Evolutionary conservation across 1,284 basidiomycete species (phyloP), one percentile per base, ranked within the genome.

Genomic region (Xerocomus minutiporus): DNA sequence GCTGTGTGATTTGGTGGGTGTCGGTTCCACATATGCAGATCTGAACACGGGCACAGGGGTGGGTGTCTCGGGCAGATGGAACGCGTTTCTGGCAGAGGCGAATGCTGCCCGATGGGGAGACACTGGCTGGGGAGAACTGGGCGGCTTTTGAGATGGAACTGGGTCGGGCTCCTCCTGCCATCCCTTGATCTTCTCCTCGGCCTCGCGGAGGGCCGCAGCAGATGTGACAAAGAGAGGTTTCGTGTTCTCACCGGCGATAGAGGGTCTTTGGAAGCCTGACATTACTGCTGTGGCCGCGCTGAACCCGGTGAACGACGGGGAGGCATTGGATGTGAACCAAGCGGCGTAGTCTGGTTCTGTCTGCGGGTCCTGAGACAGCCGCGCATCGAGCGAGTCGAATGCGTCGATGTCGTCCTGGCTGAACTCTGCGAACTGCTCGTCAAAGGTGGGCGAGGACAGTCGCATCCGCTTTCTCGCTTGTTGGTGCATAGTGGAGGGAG

Each of bases 391-490:
- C 32, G 71, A 71, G 57, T 86, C 83, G 43, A 86, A 77, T 1
- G 75, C 81, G 12, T 70, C 67, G 5, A 86, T 65, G 50, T 84
- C 78, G 31, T 82, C 75, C 55, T 81, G 77, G 49, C 78, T 86
- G 51, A 79, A 63, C 35, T 81, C 74, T 6, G 64, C 73, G 20
- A 80, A 64, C 55, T 80, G 78, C 35, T 78, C 75, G 52, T 86
- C 85, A 59, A 82, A 84, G n/a, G 81, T 80, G 1, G 86, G 84
- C 6, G 85, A 88, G 1, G 83, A 85, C 36, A 85, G 72, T 43
- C 85, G 75, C 59, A 78, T 78, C 31, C 81, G 74, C 68, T 88
- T 84, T 31, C 71, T 68, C 20, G 57, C 43, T 44, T 51, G 44
- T 23, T 46, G 42, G 35, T 29, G 25, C 12, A 32, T 31, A 8